These are phyloP conservation scores for Lodderomyces theae DNA, from an alignment of 1,139 yeast species.

Conservation along the genomic window DNA sequence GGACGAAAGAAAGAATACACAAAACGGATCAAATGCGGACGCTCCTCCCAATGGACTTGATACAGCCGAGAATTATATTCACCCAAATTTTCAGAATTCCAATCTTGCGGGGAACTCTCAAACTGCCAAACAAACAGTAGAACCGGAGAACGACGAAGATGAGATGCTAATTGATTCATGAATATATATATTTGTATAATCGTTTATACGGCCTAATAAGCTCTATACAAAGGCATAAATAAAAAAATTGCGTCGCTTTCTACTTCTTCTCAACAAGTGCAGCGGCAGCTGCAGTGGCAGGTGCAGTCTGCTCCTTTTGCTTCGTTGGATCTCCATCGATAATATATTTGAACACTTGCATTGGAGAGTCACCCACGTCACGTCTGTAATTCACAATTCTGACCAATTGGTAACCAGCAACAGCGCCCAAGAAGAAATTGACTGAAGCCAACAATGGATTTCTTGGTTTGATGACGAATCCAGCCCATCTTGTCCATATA, in stretches of 20 bases:
- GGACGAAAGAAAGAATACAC: constrained; percentile 10
- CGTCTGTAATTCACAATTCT: constrained; percentile 68
- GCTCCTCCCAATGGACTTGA: constrained; percentile 4
- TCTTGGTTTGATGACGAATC: constrained; percentile 83
- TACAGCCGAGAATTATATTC: constrained; percentile 5
- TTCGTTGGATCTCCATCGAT: constrained; percentile 41
- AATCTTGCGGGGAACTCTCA: not conserved
- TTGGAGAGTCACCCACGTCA: constrained; percentile 45
- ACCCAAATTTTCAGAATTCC: not conserved
- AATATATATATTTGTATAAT: constrained; percentile 8
- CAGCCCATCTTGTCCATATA: constrained; percentile 98
- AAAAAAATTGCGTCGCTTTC: not conserved
- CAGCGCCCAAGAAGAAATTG: constrained; percentile 87
- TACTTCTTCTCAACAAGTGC: constrained; percentile 1
- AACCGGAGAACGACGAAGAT: constrained; percentile 10
- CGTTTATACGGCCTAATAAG: not conserved
- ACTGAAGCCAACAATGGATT: constrained; percentile 87
- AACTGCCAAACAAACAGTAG: not conserved
- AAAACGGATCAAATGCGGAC: constrained; percentile 14
- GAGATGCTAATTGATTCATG: constrained; percentile 18
- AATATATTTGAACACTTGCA: constrained; percentile 58
- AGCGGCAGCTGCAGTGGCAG: too few species aligned
- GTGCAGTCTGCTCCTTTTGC: constrained; percentile 4
- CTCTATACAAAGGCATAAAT: not conserved
- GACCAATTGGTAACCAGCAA: constrained; percentile 79